Conservation (phyloP, 2,329 filamentous ascomycete species). For the Stenocarpella maydis region DNA sequence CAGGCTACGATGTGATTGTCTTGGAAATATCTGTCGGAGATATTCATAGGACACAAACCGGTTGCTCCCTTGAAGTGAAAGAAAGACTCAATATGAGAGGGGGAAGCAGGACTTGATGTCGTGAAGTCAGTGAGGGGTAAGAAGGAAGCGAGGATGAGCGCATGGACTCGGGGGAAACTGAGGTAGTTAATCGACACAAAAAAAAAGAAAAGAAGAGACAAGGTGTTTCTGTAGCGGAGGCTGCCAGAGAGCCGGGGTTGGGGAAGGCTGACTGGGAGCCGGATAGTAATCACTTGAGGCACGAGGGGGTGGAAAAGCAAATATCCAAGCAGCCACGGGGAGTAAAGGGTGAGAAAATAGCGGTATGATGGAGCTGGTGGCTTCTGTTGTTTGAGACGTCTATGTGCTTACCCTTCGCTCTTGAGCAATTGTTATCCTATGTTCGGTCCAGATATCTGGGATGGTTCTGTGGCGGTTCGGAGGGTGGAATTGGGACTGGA, state of each 20-base stretch:
- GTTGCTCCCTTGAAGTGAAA: not conserved
- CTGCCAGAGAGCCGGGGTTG: constrained; percentile 12
- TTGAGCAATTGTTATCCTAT: not conserved
- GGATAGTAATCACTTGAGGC: not conserved
- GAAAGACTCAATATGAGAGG: not conserved
- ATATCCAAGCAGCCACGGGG: not conserved
- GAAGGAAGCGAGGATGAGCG: not conserved
- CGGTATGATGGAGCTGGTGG: not conserved
- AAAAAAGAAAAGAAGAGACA: not conserved
- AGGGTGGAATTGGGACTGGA: not conserved
- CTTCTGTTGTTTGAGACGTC: not conserved
- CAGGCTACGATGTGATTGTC: no score
- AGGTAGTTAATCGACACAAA: not conserved
- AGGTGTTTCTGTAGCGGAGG: not conserved
- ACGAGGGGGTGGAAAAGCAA: not conserved
- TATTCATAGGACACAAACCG: not conserved
- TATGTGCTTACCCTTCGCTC: not conserved
- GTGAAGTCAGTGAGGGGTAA: constrained; percentile 15
- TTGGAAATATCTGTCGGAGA: no score
- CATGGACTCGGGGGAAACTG: not conserved
- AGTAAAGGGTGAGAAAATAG: not conserved
- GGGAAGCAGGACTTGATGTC: not conserved
- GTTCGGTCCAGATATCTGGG: not conserved
- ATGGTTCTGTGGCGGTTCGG: not conserved
- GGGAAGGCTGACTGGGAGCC: not conserved